Conservation (phyloP, 306 rosid species). For the Cyamopsis tetragonoloba region DNA sequence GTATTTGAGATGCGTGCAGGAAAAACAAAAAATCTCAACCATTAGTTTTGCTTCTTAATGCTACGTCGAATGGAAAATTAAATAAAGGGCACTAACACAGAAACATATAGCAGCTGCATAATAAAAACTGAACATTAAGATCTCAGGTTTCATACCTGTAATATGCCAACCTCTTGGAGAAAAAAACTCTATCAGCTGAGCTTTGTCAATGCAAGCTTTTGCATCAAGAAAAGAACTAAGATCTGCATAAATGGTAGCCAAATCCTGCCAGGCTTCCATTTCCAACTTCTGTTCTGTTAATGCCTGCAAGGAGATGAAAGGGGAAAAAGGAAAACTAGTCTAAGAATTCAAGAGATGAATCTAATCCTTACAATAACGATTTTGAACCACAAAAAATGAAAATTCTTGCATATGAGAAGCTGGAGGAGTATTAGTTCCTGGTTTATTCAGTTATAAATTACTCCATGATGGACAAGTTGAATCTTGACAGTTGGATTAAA, state of each 20-base stretch:
- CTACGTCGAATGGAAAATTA: no score
- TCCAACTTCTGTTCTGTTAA: conserved; percentile 48
- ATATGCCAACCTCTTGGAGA: conserved; percentile 73
- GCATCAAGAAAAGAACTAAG: conserved; percentile 65
- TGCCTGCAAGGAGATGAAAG: conserved; percentile 45
- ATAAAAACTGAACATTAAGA: background rate
- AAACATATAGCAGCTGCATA: conserved; percentile 1
- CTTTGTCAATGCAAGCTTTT: conserved; percentile 66
- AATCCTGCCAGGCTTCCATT: conserved; percentile 73
- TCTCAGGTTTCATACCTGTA: conserved; percentile 42
- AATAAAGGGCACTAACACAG: no score
- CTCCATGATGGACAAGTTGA: no score
- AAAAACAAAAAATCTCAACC: no score
- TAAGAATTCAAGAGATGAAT: conserved; percentile 2
- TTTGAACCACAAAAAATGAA: background rate
- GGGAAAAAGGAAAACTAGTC: background rate
- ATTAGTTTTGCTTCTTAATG: no score
- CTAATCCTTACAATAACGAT: background rate
- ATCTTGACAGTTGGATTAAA: no score
- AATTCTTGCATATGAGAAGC: background rate
- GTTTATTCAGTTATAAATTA: no score
- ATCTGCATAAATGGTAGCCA: conserved; percentile 63
- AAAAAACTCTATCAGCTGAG: conserved; percentile 54
- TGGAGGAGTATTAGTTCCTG: background rate
- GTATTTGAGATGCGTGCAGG: no score